A percentile compares a stretch with the other conserved stretches of the same genome.
Conservation (phyloP, 495 filamentous ascomycete species). For the Annulohypoxylon moriforme region DNA sequence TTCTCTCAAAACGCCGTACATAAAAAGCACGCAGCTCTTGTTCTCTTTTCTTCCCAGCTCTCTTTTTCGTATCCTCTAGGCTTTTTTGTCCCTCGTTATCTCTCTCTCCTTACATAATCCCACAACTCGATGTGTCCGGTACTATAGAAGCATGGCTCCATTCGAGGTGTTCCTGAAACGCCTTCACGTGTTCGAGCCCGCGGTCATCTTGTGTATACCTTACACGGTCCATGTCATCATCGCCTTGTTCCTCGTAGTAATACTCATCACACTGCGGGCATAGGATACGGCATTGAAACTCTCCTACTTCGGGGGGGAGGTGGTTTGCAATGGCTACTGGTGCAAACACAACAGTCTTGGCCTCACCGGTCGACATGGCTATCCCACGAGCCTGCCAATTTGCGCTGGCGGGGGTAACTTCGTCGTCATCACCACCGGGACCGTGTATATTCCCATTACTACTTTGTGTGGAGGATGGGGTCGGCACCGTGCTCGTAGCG, state of each 20-base stretch:
- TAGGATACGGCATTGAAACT: conserved; percentile 55
- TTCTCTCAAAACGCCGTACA: conserved; percentile 3
- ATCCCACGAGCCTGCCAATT: conserved; percentile 43
- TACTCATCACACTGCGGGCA: conserved; percentile 63
- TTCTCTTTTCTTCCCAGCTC: neutral
- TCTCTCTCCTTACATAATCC: conserved; percentile 52
- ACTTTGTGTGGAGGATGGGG: conserved; percentile 12
- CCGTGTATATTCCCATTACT: neutral
- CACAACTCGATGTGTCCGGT: conserved; percentile 42
- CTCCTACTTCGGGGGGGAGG: conserved; percentile 53
- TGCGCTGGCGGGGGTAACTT: neutral
- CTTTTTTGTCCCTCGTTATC: neutral
- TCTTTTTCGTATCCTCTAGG: neutral
- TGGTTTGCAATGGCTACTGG: conserved; percentile 63
- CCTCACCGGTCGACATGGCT: conserved; percentile 41
- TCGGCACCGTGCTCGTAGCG: conserved; percentile 17
- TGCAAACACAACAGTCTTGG: conserved; percentile 60
- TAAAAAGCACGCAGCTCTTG: neutral
- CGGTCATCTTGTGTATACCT: conserved; percentile 55
- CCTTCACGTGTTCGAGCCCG: conserved; percentile 54
- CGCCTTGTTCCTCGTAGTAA: conserved; percentile 59
- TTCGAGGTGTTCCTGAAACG: conserved; percentile 59
- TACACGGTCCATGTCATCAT: conserved; percentile 54
- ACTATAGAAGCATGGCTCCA: conserved; percentile 58
- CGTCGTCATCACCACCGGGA: neutral